Percentiles rank a stretch among this genome's conserved stretches.
phyloP scores from a whole-genome alignment of 148 eudicot species.

The Polygonum aviculare region DNA sequence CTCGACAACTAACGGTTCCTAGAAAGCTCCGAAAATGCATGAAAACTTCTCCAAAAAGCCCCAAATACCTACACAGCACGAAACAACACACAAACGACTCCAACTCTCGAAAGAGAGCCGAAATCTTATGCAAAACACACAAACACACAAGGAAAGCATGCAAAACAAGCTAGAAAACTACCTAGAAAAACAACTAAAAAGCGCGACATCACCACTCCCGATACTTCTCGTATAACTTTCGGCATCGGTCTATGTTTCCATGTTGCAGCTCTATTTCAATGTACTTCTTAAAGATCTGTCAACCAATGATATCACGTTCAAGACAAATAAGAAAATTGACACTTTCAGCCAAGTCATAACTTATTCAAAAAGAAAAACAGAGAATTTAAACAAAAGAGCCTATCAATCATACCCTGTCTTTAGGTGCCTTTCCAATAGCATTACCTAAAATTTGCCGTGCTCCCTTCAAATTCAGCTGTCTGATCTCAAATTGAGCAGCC shows the following conservation, averaged over 20 bases:
- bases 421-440: slow-evolving; percentile 95
- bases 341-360: background rate
- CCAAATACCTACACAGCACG: too few relatives aligned
- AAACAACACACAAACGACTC: too few relatives aligned
- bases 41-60: too few relatives aligned
- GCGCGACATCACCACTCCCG: too few relatives aligned
- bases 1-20: too few relatives aligned
- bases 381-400: background rate
- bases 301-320: background rate
- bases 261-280: slow-evolving; percentile 83
- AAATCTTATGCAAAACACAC: too few relatives aligned
- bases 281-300: slow-evolving; percentile 86
- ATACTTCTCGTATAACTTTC: slow-evolving; percentile 81
- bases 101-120: too few relatives aligned
- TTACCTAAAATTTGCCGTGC: slow-evolving; percentile 75
- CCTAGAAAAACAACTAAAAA: too few relatives aligned
- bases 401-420: slow-evolving; percentile 55
- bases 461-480: slow-evolving; percentile 67
- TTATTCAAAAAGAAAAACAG: background rate
- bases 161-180: too few relatives aligned
- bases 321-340: background rate
- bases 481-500: slow-evolving; percentile 89
- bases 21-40: too few relatives aligned
- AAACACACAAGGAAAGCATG: too few relatives aligned
- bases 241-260: slow-evolving; percentile 81